A percentile compares a stretch with the other conserved stretches of the same genome.
Conservation (phyloP, 345 rosid species). For the Murraya koenigii region DNA sequence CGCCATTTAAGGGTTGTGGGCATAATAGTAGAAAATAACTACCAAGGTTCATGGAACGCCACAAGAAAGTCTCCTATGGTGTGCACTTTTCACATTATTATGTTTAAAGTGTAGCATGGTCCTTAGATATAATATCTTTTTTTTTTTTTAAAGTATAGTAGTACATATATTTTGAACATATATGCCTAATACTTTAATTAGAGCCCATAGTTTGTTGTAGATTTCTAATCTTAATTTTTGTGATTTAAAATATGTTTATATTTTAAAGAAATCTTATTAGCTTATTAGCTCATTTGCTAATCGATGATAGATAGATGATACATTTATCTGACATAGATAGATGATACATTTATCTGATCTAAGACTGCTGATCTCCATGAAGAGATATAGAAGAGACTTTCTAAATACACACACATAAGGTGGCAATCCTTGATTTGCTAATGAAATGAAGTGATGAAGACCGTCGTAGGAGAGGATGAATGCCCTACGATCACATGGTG, state of each 20-base stretch:
- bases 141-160: not conserved
- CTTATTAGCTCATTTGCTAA: no score
- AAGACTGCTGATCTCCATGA: no score
- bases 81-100: not conserved
- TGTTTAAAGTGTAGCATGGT: not conserved
- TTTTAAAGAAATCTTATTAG: no score
- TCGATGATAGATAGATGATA: no score
- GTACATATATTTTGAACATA: not conserved
- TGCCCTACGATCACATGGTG: slow-evolving; percentile 60
- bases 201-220: not conserved
- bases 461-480: slow-evolving; percentile 24
- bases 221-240: no score
- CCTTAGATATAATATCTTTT: not conserved
- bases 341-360: no score
- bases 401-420: not conserved
- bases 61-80: not conserved
- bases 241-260: not conserved
- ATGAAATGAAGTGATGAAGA: not conserved
- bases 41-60: not conserved
- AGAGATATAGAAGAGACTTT: no score
- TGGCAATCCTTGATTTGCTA: not conserved
- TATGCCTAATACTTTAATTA: not conserved
- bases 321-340: no score
- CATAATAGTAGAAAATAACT: not conserved
- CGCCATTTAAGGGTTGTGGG: not conserved